Conservation (phyloP, 805 yeast genomes). For the Candida palmyrensis region DNA sequence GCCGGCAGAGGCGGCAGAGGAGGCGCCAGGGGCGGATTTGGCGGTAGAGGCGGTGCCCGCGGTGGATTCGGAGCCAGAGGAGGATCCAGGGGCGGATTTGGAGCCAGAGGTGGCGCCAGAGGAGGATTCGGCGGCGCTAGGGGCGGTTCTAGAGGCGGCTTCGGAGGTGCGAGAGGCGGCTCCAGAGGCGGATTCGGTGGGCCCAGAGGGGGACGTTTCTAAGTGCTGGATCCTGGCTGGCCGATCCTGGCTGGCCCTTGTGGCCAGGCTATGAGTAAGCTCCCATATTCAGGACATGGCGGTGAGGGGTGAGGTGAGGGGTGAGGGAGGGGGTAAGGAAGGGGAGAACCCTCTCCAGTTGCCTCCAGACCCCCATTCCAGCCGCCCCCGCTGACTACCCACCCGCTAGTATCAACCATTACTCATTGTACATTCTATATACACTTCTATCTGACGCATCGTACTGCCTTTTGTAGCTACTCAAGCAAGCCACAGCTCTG, state of each 20-base stretch:
- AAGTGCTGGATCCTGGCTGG: too few relatives aligned
- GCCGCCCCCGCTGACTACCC: too few relatives aligned
- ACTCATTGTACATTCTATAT: slow-evolving; percentile 4
- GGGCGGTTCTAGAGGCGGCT: slow-evolving; percentile 28
- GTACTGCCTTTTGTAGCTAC: slow-evolving; percentile 1
- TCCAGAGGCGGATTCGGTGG: slow-evolving; percentile 30
- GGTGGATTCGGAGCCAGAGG: slow-evolving; percentile 39
- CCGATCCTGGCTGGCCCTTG: too few relatives aligned
- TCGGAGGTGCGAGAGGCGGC: slow-evolving; percentile 39
- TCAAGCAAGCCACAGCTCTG: slow-evolving; percentile 44
- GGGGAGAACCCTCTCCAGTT: too few relatives aligned
- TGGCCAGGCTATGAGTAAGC: too few relatives aligned
- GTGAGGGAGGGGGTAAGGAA: too few relatives aligned
- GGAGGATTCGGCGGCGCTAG: slow-evolving; percentile 35
- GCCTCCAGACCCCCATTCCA: too few relatives aligned
- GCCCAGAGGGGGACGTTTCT: slow-evolving; percentile 6
- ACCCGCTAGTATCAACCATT: too few relatives aligned
- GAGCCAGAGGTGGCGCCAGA: slow-evolving; percentile 34
- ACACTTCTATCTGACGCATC: slow-evolving; percentile 2
- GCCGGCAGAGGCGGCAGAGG: slow-evolving; percentile 38
- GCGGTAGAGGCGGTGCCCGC: slow-evolving; percentile 32
- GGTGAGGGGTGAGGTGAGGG: too few relatives aligned
- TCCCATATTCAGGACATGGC: too few relatives aligned
- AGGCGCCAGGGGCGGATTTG: slow-evolving; percentile 22
- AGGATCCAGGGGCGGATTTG: slow-evolving; percentile 41